Conservation (phyloP, 2,329 filamentous ascomycete species). For the Trichoderma sp. region DNA sequence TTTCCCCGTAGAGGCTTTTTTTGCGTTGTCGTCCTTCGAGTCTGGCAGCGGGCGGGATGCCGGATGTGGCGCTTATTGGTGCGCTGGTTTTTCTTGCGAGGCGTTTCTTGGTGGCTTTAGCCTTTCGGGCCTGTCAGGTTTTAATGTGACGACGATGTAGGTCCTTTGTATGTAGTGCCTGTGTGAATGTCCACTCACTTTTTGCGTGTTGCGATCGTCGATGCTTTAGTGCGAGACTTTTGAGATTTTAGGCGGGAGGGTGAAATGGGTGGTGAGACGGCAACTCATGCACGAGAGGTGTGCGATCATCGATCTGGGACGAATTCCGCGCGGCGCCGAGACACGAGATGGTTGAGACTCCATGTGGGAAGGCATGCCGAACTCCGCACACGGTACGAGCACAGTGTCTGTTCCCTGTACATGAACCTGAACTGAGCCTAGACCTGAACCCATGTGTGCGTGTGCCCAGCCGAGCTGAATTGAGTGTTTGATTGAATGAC, state of each 20-base stretch:
- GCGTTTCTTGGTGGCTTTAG: not conserved
- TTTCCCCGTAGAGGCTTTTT: not conserved
- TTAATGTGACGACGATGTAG: not conserved
- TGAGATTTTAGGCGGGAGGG: not conserved
- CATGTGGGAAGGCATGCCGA: not conserved
- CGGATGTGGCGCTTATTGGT: conserved; percentile 13
- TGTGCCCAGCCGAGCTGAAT: not conserved
- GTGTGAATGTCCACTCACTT: not conserved
- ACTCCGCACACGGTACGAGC: not conserved
- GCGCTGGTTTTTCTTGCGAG: not conserved
- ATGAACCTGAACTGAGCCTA: not conserved
- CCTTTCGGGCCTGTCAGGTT: conserved; percentile 3
- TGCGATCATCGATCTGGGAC: not conserved
- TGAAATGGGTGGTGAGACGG: not conserved
- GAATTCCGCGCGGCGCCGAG: not conserved
- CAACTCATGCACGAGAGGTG: not conserved
- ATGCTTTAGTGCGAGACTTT: conserved; percentile 1
- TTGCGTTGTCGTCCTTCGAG: not conserved
- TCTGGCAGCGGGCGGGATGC: conserved; percentile 2
- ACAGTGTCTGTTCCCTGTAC: not conserved
- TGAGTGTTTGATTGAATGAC: not conserved
- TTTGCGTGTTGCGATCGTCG: not conserved
- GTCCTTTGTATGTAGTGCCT: not conserved
- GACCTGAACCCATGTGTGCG: not conserved
- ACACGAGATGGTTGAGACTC: not conserved